Base-by-base conservation (phyloP, 129 eudicot genomes). In the Lactuca saligna region DNA sequence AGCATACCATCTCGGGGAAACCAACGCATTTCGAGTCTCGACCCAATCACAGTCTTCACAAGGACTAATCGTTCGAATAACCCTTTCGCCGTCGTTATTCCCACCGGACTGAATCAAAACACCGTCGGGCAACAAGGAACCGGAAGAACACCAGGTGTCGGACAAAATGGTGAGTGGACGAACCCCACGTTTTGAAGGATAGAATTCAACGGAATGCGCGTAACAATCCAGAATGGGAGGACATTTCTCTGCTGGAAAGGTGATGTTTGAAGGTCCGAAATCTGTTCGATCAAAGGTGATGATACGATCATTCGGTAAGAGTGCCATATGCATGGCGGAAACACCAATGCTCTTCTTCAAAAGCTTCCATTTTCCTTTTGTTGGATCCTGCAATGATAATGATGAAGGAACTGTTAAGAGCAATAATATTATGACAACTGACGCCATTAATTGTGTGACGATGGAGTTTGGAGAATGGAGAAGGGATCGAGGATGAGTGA, bases 311-410 rank as follows among this genome's bases (percentile, higher is more conserved):
- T 83, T 83, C 2, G 78, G 75, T 54, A 83, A 65, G 11, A 83
- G 56, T 0, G 78, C 82, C 88, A 83, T 83, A 63, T 83, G 88
- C 88, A 83, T 83, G 74, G 85, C 88, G 17, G 84, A 76, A 5
- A 83, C 80, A 29, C 88, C 85, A 2, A 76, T 73, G 75, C 69
- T 80, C 38, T 29, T 61, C 57, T 68, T 66, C 17, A 80, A 65
- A n/a, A 80, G 64, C 73, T 83, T 69, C 88, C 88, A 83, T 63
- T 48, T 76, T 5, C 88, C 88, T 31, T 66, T 70, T 46, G 33
- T 12, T 20, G 51, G 41, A 57, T 75, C 68, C 3, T 32, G 33
- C 4, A n/a, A 46, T 13, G 73, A 59, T 42, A 49, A 61, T 14
- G 57, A 57, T 4, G 64, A 12, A 14, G 57, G 53, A 20, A 54